Percentiles rank a stretch among this genome's conserved stretches.
Conservation (phyloP, 208 protist species). For the Crithidia bombi region DNA sequence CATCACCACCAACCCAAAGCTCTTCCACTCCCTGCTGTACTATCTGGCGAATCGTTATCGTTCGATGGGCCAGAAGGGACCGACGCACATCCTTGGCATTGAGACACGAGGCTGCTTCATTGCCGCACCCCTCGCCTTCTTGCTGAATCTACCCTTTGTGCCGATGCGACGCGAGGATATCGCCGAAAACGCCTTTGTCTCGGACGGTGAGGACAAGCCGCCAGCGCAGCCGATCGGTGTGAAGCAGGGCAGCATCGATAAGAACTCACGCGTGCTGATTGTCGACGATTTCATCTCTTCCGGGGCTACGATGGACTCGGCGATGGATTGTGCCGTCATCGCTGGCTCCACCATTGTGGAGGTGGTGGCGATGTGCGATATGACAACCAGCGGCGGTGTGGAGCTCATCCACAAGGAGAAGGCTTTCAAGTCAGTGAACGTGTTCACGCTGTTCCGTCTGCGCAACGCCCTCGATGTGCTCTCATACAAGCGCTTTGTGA, state of each 20-base stretch:
- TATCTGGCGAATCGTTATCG: conserved; percentile 73
- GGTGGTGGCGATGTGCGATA: conserved; percentile 71
- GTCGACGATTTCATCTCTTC: conserved; percentile 90
- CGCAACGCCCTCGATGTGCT: conserved; percentile 46
- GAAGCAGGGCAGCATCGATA: conserved; percentile 63
- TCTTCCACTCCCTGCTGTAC: conserved; percentile 70
- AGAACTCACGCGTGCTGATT: conserved; percentile 71
- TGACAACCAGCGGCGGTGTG: conserved; percentile 67
- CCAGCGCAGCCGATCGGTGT: conserved; percentile 45
- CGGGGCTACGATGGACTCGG: conserved; percentile 69
- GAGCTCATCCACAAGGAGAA: conserved; percentile 61
- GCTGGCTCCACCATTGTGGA: conserved; percentile 71
- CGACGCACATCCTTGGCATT: conserved; percentile 79
- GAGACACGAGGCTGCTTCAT: conserved; percentile 84
- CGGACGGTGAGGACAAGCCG: conserved; percentile 42
- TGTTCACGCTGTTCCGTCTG: conserved; percentile 82
- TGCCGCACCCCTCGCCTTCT: conserved; percentile 75
- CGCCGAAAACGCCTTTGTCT: conserved; percentile 34
- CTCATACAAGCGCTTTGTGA: conserved; percentile 30
- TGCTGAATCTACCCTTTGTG: conserved; percentile 81
- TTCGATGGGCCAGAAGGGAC: conserved; percentile 50
- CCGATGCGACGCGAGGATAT: conserved; percentile 57
- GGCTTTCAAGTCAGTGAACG: conserved; percentile 54
- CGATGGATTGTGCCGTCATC: conserved; percentile 69
- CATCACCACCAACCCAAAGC: conserved; percentile 74